Percentiles rank a stretch among this genome's conserved stretches.
Evolutionary conservation across 2,329 filamentous ascomycete genomes (phyloP).

Genomic region (Neonectria magnoliae): DNA sequence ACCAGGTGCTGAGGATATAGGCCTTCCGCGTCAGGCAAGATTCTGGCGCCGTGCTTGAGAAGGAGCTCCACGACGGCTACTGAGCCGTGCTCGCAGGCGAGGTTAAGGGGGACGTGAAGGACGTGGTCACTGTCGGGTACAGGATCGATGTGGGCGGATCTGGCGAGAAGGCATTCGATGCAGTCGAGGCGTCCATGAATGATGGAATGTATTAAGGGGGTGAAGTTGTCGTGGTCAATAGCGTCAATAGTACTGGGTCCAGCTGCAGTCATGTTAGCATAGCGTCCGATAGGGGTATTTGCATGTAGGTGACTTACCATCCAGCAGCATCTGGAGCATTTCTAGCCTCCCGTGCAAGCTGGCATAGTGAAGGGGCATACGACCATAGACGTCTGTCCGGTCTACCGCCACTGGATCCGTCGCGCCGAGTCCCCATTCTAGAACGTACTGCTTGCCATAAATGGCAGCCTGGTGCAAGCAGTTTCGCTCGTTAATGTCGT

Average conservation of each 20-base stretch:
- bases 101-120: constrained; percentile 89
- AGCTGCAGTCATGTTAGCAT: constrained; percentile 52
- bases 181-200: constrained; percentile 86
- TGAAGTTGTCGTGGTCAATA: constrained; percentile 97
- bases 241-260: constrained; percentile 82
- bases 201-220: constrained; percentile 92
- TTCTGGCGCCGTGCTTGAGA: constrained; percentile 79
- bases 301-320: constrained; percentile 59
- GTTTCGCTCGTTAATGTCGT: constrained; percentile 97
- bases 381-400: constrained; percentile 90
- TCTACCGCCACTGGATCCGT: constrained; percentile 76
- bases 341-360: constrained; percentile 92
- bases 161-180: constrained; percentile 79
- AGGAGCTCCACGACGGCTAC: constrained; percentile 85
- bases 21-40: constrained; percentile 95
- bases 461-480: constrained; percentile 97
- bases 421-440: constrained; percentile 75
- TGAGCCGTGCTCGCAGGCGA: constrained; percentile 94
- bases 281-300: neutral
- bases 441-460: constrained; percentile 83
- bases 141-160: constrained; percentile 86
- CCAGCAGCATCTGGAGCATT: constrained; percentile 80
- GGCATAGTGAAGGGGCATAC: constrained; percentile 93
- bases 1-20: constrained; percentile 97
- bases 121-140: constrained; percentile 90